Conservation (phyloP, 140 eudicot genomes). For the Erigeron philadelphicus region DNA sequence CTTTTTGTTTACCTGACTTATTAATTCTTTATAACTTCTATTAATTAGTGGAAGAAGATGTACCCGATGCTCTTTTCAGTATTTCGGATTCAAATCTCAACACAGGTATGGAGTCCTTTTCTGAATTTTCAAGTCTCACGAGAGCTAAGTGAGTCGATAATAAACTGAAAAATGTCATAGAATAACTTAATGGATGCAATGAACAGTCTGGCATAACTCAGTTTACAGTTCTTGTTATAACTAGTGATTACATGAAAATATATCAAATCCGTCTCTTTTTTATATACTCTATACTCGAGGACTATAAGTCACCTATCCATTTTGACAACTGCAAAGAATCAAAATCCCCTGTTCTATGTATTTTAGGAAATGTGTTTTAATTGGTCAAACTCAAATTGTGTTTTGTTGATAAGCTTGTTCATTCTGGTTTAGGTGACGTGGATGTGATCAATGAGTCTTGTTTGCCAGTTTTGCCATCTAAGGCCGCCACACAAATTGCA, state of each 20-base stretch:
- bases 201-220: not conserved
- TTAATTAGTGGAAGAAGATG: not conserved
- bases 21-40: not conserved
- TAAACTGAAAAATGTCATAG: no score
- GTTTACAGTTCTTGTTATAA: not conserved
- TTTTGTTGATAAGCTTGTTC: not conserved
- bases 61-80: not conserved
- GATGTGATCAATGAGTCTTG: not conserved
- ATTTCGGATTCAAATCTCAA: not conserved
- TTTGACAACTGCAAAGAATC: not conserved
- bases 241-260: not conserved
- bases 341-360: no score
- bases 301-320: not conserved
- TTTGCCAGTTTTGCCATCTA: not conserved
- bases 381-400: not conserved
- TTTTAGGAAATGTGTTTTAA: no score
- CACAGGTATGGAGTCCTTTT: not conserved
- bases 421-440: not conserved
- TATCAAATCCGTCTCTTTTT: not conserved
- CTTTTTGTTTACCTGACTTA: not conserved
- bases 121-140: not conserved
- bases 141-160: no score
- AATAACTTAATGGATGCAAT: not conserved
- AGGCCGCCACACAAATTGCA: not conserved
- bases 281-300: not conserved